A percentile compares a stretch with the other conserved stretches of the same genome.
Evolutionary conservation across 345 rosid species (phyloP).

Genomic region (Pistacia integerrima): DNA sequence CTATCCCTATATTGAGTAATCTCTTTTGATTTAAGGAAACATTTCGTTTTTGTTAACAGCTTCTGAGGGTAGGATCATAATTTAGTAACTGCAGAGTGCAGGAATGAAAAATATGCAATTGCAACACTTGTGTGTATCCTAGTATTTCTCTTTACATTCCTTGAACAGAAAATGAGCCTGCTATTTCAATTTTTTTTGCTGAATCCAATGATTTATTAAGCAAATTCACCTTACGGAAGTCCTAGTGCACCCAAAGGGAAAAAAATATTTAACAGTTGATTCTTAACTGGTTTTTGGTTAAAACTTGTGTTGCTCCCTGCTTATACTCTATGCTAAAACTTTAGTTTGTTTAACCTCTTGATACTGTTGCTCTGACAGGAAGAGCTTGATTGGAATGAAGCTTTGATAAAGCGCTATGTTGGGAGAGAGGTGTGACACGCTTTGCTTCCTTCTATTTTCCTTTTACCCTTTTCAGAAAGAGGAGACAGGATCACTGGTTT

Average conservation of each 20-base stretch:
- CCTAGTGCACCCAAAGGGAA: neutral
- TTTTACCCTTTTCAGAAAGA: neutral
- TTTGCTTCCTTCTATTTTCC: neutral
- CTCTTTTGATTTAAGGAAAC: neutral
- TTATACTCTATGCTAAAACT: neutral
- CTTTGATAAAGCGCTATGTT: slow-evolving; percentile 59
- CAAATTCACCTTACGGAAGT: neutral
- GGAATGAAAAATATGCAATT: neutral
- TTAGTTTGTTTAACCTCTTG: slow-evolving; percentile 15
- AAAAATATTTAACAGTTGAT: neutral
- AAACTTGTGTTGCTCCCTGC: neutral
- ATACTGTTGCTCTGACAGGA: slow-evolving; percentile 50
- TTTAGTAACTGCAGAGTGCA: neutral
- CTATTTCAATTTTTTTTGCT: neutral
- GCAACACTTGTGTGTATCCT: neutral
- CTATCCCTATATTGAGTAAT: neutral
- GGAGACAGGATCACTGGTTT: neutral
- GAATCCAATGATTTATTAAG: neutral
- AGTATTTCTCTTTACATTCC: neutral
- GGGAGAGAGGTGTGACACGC: slow-evolving; percentile 74
- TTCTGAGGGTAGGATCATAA: neutral
- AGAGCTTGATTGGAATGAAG: slow-evolving; percentile 82
- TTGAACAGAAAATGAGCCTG: neutral
- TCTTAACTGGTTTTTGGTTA: neutral
- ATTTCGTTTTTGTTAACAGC: neutral